Percentiles rank a stretch among this genome's conserved stretches.
Evolutionary conservation across 2,329 filamentous ascomycete genomes (phyloP).

Genomic region (Thermomyces lanuginosus): DNA sequence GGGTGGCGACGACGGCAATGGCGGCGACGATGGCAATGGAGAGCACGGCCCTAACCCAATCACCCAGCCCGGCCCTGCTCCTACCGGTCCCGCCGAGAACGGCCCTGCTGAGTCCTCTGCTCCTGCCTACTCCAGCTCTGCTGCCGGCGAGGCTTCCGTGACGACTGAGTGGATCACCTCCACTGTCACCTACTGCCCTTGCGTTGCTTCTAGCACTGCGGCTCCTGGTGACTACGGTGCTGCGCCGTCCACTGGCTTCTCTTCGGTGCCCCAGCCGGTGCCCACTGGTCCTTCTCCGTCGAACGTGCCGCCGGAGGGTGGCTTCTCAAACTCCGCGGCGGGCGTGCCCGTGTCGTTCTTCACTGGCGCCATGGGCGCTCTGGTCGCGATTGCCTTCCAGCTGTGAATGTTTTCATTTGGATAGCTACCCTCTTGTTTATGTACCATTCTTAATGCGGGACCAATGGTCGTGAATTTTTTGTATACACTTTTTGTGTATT

Average conservation of each 20-base stretch:
- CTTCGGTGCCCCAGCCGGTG: slow-evolving; percentile 1
- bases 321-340: too few species aligned
- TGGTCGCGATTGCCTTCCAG: slow-evolving; percentile 11
- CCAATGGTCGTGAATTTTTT: too few species aligned
- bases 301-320: slow-evolving; percentile 10
- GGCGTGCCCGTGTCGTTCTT: slow-evolving; percentile 11
- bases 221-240: slow-evolving; percentile 5
- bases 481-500: too few species aligned
- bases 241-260: slow-evolving; percentile 4
- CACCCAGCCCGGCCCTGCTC: neutral
- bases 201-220: slow-evolving; percentile 1
- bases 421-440: too few species aligned
- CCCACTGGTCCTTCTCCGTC: slow-evolving; percentile 5
- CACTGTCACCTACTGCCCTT: slow-evolving; percentile 6
- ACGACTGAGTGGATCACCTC: too few species aligned
- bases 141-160: slow-evolving; percentile 2
- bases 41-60: too few species aligned
- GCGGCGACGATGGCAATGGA: slow-evolving; percentile 2
- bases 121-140: slow-evolving; percentile 3
- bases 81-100: neutral
- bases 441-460: too few species aligned
- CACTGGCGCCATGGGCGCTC: slow-evolving; percentile 11
- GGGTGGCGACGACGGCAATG: too few species aligned
- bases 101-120: slow-evolving; percentile 1
- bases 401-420: too few species aligned